phyloP scores from a whole-genome alignment of 495 filamentous ascomycete genomes.

The Hypoxylon crocopeplum region DNA sequence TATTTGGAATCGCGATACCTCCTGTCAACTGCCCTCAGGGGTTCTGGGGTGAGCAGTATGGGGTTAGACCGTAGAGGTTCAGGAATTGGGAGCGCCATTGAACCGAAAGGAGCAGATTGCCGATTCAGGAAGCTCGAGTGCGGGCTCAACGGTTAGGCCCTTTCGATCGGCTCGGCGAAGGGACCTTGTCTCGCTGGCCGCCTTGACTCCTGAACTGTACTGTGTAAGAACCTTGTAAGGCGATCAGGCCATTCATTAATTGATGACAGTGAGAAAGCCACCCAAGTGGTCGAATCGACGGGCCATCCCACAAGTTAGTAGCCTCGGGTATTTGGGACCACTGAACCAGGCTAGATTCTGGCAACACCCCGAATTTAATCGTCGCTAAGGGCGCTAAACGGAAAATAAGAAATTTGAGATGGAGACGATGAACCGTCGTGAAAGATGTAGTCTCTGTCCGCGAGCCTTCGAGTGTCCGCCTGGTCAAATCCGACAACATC shows the following conservation, averaged over 20 bases:
- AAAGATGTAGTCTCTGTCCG: constrained; percentile 16
- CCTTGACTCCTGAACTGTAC: constrained; percentile 25
- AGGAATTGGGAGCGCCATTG: constrained; percentile 36
- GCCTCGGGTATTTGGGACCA: constrained; percentile 36
- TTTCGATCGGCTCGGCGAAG: constrained; percentile 33
- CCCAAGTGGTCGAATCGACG: constrained; percentile 30
- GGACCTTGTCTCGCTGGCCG: constrained; percentile 21
- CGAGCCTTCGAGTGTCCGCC: constrained; percentile 7
- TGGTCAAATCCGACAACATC: constrained; percentile 17
- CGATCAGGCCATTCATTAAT: constrained; percentile 37
- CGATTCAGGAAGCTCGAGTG: constrained; percentile 32
- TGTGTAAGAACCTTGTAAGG: constrained; percentile 35
- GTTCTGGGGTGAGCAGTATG: constrained; percentile 18
- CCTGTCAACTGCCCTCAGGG: background rate
- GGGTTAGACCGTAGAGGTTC: constrained; percentile 11
- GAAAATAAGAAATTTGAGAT: constrained; percentile 23
- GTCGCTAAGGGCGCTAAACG: constrained; percentile 32
- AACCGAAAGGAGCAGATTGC: constrained; percentile 36
- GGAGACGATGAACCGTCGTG: constrained; percentile 12
- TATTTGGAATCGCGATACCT: constrained; percentile 18
- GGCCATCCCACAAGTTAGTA: constrained; percentile 36
- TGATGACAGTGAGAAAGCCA: constrained; percentile 26
- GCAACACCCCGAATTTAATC: constrained; percentile 31
- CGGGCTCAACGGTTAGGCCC: constrained; percentile 24
- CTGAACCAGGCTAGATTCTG: constrained; percentile 29